Evolutionary conservation across 345 rosid genomes (phyloP), one percentile per base, ranked within the genome.

Genomic region (Gossypium australe): DNA sequence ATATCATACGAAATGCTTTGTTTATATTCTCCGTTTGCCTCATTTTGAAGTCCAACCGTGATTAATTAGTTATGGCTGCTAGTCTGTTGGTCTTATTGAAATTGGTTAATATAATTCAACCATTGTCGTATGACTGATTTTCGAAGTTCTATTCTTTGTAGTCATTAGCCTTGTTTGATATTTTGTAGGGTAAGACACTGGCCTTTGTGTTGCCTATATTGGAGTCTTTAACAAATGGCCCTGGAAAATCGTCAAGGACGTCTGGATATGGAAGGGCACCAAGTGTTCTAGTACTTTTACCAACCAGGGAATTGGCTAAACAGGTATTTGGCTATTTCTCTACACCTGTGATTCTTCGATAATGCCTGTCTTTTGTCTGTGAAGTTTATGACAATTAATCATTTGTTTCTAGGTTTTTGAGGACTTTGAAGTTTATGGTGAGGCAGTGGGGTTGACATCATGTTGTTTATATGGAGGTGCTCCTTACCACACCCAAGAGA

Each of bases 391-490:
- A 41, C 41, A 3, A 58, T 17, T 62, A n/a, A 7, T 17, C 25
- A 4, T 63, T 47, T 27, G 12, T 48, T 57, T 49, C 71, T 77
- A 93, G 97, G 97, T 93, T 71, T 73, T 9, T 79, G 85, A 86
- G 48, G 99, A 96, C 82, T 96, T 96, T 81, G 97, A 90, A 17
- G 76, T 83, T 63, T 96, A 96, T 73, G 99, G 98, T 29, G 97
- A 88, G 61, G 75, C 87, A 18, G 6, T 96, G 86, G 98, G 97
- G 47, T 78, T 96, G 86, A 27, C 72, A 17, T 81, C 98, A n/a
- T 92, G 97, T 82, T 93, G 97, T 82, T 77, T 96, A 25, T 96
- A 96, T 76, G 98, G 99, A 78, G 99, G 99, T 24, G 92, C 97
- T 77, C 77, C 92, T 9, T 90, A 86, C 72, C 74, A 74, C 8